A percentile compares a stretch with the other conserved stretches of the same genome.
phyloP scores from a whole-genome alignment of 2,329 filamentous ascomycete genomes.

The Arthrobotrys conoides region DNA sequence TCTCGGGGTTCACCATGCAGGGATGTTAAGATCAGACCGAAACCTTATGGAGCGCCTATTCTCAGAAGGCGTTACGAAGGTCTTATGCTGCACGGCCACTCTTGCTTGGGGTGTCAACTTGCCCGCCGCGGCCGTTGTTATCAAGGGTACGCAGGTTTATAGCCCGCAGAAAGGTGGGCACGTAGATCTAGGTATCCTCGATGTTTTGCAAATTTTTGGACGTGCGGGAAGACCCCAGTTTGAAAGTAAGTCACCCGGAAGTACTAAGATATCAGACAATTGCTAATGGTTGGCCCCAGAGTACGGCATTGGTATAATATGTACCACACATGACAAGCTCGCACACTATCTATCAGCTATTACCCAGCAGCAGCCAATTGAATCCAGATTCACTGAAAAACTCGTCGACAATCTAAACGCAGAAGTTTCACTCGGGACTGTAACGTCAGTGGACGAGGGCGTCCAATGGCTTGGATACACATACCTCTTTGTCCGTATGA shows the following conservation, averaged over 20 bases:
- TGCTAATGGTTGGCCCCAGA: constrained; percentile 69
- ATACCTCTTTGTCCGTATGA: constrained; percentile 97
- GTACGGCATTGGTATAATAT: constrained; percentile 97
- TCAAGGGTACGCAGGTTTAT: constrained; percentile 98
- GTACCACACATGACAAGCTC: constrained; percentile 93
- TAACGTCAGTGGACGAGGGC: constrained; percentile 92
- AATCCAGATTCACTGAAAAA: constrained; percentile 94
- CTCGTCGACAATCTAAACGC: constrained; percentile 97
- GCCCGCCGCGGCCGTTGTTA: constrained; percentile 94
- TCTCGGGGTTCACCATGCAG: constrained; percentile 94
- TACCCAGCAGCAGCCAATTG: constrained; percentile 95
- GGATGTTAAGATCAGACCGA: constrained; percentile 92
- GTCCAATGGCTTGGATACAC: constrained; percentile 99
- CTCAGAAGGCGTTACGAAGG: constrained; percentile 90
- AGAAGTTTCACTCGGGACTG: constrained; percentile 92
- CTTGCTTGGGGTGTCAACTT: constrained; percentile 99
- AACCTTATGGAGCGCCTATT: constrained; percentile 97
- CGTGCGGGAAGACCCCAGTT: constrained; percentile 98
- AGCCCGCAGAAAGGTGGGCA: constrained; percentile 97
- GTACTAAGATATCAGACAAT: not conserved
- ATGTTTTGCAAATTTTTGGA: constrained; percentile 98
- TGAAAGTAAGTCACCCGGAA: constrained; percentile 69
- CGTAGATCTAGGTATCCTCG: constrained; percentile 93
- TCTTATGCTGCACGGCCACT: constrained; percentile 97
- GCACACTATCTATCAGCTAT: constrained; percentile 92